These are phyloP conservation scores for Corylus heterophylla DNA, from an alignment of 306 rosid species.

Conservation along the genomic window DNA sequence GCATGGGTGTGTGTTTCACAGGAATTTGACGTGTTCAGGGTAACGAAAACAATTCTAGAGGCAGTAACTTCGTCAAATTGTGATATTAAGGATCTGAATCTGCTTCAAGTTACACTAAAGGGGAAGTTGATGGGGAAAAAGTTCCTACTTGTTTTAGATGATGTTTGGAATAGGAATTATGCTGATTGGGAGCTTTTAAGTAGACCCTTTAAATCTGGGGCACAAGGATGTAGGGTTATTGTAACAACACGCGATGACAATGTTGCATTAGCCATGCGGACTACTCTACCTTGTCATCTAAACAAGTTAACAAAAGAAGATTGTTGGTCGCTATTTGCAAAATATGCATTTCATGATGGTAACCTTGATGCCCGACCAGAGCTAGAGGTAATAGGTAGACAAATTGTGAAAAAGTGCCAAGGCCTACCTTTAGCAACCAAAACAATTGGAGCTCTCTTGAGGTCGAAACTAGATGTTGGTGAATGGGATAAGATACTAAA, in stretches of 20 bases:
- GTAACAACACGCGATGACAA: constrained; percentile 23
- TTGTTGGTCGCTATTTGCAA: constrained; percentile 29
- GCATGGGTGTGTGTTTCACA: constrained; percentile 13
- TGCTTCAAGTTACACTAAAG: neutral
- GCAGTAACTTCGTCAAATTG: neutral
- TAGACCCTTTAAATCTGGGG: constrained; percentile 1
- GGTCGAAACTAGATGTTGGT: neutral
- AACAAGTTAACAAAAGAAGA: neutral
- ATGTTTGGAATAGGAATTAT: constrained; percentile 29
- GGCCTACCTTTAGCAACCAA: constrained; percentile 29
- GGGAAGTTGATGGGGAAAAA: constrained; percentile 1
- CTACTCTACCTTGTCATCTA: neutral
- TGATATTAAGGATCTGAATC: neutral
- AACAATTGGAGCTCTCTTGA: constrained; percentile 27
- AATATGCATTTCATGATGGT: constrained; percentile 6
- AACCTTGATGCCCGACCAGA: neutral
- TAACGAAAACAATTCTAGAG: constrained; percentile 12
- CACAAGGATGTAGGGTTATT: constrained; percentile 4
- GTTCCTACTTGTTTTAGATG: constrained; percentile 34
- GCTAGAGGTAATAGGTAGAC: constrained; percentile 2
- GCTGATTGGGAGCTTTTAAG: constrained; percentile 8
- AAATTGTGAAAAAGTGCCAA: constrained; percentile 25
- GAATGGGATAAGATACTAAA: constrained; percentile 16
- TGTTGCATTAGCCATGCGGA: constrained; percentile 7
- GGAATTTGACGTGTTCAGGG: constrained; percentile 7